Base-by-base conservation (phyloP, 2,329 filamentous ascomycete species). In the Tolypocladium paradoxum region DNA sequence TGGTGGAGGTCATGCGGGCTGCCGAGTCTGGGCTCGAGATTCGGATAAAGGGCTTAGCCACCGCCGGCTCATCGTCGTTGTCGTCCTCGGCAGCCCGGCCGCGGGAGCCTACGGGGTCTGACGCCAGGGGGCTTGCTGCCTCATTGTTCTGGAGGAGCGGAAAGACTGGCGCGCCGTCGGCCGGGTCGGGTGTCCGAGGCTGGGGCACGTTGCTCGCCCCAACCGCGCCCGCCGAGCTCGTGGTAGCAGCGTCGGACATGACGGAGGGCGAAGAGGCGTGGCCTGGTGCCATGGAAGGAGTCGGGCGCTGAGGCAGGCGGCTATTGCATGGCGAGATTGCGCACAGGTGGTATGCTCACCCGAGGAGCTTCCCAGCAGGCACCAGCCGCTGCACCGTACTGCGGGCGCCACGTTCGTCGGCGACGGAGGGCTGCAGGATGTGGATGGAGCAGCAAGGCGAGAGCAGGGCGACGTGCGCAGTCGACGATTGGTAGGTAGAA, bases 21-120 rank as follows among this genome's bases (percentile, higher is more conserved):
- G 65, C 60, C 8, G 72, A 66, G 40, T 78, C 73, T 12, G 77
- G 79, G 60, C 78, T 83, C 24, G 71, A 73, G 4, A 74, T 78
- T 22, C 81, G 76, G 27, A 78, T 67, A 54, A 83, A 83, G 4
- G 81, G 81, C 54, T 73, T 74, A 27, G 79, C 78, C 36, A 82
- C 74, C 1, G 77, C 76, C 9, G 76, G 74, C 57, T 83, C 81
- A 55, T 83, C 81, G 47, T 80, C 78, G 24, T 80, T 77, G 56
- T 81, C 78, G 51, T 77, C 76, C 55, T 77, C 76, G 34, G 54
- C 61, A 8, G 53, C 53, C 47, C 54, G 55, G 22, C 51, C 59
- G 37, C 58, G 53, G 20, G 59, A 58, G 35, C 62, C 62, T 20
- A 61, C 53, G 6, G 58, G 58, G 20, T 66, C 61, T 2, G 61